Evolutionary conservation across 257 asterid genomes (phyloP).

Genomic region (Nicotiana paniculata): DNA sequence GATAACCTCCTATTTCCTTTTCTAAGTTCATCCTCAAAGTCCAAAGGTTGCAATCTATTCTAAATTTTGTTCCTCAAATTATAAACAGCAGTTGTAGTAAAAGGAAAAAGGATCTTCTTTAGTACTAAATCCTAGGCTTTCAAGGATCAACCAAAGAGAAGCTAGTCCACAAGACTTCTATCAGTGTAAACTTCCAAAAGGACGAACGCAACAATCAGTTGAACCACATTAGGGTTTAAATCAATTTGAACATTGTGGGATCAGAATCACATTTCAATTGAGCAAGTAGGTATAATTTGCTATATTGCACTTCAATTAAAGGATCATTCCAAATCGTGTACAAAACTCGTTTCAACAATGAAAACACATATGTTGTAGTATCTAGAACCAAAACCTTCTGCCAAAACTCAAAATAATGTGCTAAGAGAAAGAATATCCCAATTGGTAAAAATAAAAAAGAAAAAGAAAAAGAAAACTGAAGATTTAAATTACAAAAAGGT

Average conservation of each 20-base stretch:
- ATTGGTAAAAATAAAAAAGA: background rate
- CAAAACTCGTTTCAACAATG: background rate
- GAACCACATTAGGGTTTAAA: background rate
- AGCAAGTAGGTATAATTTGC: background rate
- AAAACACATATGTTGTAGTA: background rate
- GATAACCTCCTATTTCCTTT: background rate
- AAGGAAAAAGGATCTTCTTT: background rate
- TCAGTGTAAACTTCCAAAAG: background rate
- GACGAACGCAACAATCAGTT: background rate
- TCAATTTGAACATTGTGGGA: background rate
- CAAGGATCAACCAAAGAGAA: background rate
- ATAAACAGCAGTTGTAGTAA: background rate
- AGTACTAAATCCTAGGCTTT: background rate
- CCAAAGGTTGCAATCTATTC: background rate
- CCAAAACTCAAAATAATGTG: background rate
- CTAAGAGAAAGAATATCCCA: background rate
- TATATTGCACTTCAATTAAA: background rate
- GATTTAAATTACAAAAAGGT: slow-evolving; percentile 11
- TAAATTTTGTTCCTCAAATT: background rate
- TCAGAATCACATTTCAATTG: background rate
- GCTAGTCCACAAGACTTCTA: background rate
- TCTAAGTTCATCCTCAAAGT: background rate
- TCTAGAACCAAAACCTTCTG: background rate
- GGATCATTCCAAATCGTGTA: background rate
- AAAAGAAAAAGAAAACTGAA: background rate